These are phyloP conservation scores for Kitagawia praeruptora DNA, from an alignment of 129 eudicot species.

Conservation along the genomic window DNA sequence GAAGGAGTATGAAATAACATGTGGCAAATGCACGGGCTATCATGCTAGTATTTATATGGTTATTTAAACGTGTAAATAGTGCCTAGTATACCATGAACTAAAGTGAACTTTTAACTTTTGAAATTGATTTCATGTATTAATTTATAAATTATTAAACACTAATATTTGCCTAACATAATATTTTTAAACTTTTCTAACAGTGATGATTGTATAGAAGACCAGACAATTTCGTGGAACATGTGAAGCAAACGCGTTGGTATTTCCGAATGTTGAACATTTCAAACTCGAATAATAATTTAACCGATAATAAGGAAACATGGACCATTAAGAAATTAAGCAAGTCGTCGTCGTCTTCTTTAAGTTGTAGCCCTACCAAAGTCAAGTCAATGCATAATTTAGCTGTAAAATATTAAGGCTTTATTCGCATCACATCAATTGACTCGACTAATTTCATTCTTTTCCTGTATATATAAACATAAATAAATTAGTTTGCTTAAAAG, in stretches of 20 bases:
- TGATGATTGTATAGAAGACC: no score
- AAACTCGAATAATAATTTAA: background rate
- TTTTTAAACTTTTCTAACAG: no score
- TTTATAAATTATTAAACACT: no score
- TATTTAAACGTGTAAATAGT: background rate
- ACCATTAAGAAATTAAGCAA: background rate
- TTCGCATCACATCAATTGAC: background rate
- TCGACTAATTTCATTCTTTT: background rate
- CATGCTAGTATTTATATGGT: no score
- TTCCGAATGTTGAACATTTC: background rate
- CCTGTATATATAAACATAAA: no score
- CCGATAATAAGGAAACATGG: background rate
- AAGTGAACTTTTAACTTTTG: no score
- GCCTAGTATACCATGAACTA: background rate
- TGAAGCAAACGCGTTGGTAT: background rate
- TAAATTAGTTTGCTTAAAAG: no score
- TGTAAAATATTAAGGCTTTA: background rate
- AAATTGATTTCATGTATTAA: no score
- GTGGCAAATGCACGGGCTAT: no score
- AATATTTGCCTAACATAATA: no score
- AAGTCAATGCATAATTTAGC: background rate
- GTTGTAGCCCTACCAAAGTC: background rate
- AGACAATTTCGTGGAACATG: background rate
- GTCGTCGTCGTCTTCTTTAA: background rate
- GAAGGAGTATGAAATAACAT: no score